phyloP scores from a whole-genome alignment of 2,329 filamentous ascomycete genomes.

The Fusarium sp. region DNA sequence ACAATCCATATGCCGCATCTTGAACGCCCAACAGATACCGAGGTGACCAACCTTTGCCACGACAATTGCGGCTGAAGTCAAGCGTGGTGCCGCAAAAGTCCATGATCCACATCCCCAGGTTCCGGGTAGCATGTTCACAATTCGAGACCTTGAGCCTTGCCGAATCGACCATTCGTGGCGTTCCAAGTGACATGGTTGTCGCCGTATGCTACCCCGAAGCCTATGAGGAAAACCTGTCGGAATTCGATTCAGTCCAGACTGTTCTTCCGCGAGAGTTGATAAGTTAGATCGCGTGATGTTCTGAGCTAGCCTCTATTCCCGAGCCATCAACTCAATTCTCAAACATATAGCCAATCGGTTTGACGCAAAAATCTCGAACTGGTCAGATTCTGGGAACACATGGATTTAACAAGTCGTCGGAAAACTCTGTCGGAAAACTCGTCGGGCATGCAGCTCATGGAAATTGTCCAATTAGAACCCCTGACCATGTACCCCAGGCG shows the following conservation, averaged over 20 bases:
- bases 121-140: neutral
- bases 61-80: neutral
- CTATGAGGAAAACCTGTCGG: neutral
- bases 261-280: neutral
- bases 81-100: neutral
- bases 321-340: neutral
- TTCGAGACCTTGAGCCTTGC: neutral
- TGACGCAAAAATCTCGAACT: neutral
- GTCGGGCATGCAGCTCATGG: neutral
- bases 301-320: neutral
- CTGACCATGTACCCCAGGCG: neutral
- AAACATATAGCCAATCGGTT: neutral
- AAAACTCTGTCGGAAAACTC: neutral
- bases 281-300: neutral
- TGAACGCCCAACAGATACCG: neutral
- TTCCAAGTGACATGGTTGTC: neutral
- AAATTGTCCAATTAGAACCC: neutral
- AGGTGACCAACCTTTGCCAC: neutral
- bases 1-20: rapidly evolving
- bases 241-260: neutral
- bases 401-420: neutral
- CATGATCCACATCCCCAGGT: neutral
- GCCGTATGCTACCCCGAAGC: neutral
- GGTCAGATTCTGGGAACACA: neutral
- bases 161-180: neutral